Evolutionary conservation across 768 basidiomycete genomes (phyloP).

Genomic region (Trametes villosa): DNA sequence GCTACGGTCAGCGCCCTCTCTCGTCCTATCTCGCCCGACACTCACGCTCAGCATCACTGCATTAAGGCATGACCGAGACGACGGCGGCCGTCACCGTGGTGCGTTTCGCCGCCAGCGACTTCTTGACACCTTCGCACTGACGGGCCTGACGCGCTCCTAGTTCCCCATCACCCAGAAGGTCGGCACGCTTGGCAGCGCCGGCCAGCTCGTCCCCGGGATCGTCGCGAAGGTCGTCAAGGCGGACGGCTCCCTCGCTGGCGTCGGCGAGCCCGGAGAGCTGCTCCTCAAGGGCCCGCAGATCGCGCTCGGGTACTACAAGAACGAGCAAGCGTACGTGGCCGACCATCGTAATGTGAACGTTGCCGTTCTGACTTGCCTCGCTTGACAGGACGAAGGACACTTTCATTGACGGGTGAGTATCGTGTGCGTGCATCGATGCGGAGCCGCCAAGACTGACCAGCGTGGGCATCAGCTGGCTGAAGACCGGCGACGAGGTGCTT

Average conservation of each 20-base stretch:
- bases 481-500: constrained; percentile 67
- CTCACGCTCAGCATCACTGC: too few relatives aligned
- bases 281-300: constrained; percentile 48
- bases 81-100: constrained; percentile 57
- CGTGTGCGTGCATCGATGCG: constrained; percentile 27
- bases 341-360: constrained; percentile 33
- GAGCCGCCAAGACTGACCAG: neutral
- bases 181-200: constrained; percentile 34
- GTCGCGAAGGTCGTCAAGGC: constrained; percentile 47
- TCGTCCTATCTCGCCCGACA: neutral
- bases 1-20: constrained; percentile 46
- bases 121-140: neutral
- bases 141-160: neutral
- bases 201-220: constrained; percentile 48
- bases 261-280: constrained; percentile 52
- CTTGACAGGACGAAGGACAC: constrained; percentile 63
- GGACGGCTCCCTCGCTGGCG: constrained; percentile 47
- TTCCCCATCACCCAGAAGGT: constrained; percentile 20
- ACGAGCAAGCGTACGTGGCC: constrained; percentile 17
- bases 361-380: constrained; percentile 57
- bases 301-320: constrained; percentile 38
- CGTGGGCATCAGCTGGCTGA: constrained; percentile 53
- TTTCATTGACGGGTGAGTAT: constrained; percentile 63
- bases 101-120: neutral
- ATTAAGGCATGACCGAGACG: constrained; percentile 71